Evolutionary conservation across 108 stramenopile genomes (phyloP).

Genomic region (Aureococcus anophagefferens): DNA sequence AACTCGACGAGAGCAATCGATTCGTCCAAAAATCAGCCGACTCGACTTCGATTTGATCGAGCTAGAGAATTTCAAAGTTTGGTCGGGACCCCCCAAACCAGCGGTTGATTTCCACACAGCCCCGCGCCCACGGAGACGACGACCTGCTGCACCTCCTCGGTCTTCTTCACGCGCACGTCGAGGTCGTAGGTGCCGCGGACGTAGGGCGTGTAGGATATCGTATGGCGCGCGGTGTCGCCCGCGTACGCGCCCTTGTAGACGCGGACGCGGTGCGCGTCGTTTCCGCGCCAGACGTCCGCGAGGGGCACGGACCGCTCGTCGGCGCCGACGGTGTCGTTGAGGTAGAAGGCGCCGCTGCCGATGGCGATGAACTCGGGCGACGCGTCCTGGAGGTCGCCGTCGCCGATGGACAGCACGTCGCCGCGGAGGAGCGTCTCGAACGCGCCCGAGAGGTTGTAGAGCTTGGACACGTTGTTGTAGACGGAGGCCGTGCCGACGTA

Average conservation of each 20-base stretch:
- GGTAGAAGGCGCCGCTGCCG: background rate
- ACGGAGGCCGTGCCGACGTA: background rate
- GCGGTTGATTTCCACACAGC: no score
- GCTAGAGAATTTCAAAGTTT: no score
- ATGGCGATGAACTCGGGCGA: no score
- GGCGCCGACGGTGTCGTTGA: background rate
- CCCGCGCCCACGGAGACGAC: conserved; percentile 13
- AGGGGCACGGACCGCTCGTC: background rate
- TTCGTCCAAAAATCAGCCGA: no score
- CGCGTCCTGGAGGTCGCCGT: no score
- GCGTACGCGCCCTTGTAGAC: background rate
- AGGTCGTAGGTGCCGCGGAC: conserved; percentile 46
- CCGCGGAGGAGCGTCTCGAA: background rate
- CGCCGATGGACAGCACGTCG: background rate
- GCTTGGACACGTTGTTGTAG: background rate
- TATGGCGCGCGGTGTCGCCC: conserved; percentile 36
- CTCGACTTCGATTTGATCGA: no score
- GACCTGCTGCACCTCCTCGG: conserved; percentile 45
- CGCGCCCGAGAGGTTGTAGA: background rate
- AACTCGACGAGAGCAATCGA: no score
- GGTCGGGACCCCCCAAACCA: no score
- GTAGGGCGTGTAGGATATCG: conserved; percentile 35
- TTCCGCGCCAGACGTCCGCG: background rate
- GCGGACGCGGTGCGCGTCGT: background rate
- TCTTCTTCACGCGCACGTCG: conserved; percentile 28